Percentiles rank a stretch among this genome's conserved stretches.
Conservation (phyloP, 192 early-diverging fungal species). For the Backusella mclennaniae region DNA sequence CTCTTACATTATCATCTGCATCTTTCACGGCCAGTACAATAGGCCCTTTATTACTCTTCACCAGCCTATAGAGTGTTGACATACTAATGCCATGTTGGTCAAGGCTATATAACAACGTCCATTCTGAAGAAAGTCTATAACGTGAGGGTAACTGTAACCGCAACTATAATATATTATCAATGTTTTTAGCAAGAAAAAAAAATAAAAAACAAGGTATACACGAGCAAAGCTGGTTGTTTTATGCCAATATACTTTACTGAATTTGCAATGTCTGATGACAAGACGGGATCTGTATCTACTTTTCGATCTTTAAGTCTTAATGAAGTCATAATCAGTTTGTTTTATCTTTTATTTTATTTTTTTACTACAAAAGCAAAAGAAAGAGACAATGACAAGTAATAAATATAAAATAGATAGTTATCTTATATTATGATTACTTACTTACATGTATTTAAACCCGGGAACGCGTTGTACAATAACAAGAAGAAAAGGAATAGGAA, state of each 20-base stretch:
- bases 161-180: constrained; percentile 5
- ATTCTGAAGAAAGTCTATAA: constrained; percentile 67
- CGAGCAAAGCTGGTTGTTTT: neutral
- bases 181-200: neutral
- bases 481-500: neutral
- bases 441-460: neutral
- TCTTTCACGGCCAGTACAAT: constrained; percentile 69
- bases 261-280: constrained; percentile 42
- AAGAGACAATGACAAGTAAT: neutral
- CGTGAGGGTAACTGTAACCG: constrained; percentile 63
- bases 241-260: constrained; percentile 33
- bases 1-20: constrained; percentile 42
- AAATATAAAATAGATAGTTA: neutral
- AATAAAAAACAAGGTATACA: neutral
- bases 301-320: constrained; percentile 40
- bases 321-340: constrained; percentile 7
- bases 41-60: constrained; percentile 59
- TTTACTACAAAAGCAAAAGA: neutral
- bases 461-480: neutral
- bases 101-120: constrained; percentile 85
- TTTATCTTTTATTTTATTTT: neutral
- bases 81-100: constrained; percentile 92
- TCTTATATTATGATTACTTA: neutral
- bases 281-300: constrained; percentile 45
- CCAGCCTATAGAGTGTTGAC: constrained; percentile 70